Base-by-base conservation (phyloP, 2,329 filamentous ascomycete species). In the Cercospora brassicicola region DNA sequence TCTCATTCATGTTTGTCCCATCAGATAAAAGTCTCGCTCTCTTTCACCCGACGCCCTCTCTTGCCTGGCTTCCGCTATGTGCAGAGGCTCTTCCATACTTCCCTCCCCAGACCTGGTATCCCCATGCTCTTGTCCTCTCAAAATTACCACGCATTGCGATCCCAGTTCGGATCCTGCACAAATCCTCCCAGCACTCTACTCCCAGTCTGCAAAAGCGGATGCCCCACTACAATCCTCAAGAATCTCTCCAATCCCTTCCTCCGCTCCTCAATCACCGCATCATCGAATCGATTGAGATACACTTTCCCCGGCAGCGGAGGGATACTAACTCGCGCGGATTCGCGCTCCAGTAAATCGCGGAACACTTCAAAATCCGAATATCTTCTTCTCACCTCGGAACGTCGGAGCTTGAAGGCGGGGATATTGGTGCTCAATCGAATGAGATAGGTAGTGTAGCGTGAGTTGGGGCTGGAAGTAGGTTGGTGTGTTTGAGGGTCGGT, bases 361-460 rank as follows among this genome's bases (percentile, higher is more conserved):
- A 99, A 99, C 83, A 97, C 94, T 83, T 99, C 95, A 80, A 99
- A 99, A 81, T 99, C 95, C 66, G 91, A 95, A 85, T 99, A 99
- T 62, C 95, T 92, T 71, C 95, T 90, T 74, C 94, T 93, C 70
- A 99, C 95, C 74, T 89, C 88, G 72, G 90, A 93, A 79, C 80
- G 80, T 72, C 94, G 93, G 75, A 97, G 89, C 84, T 98, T 98
- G 87, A 99, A 99, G 75, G 95, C 94, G 67, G 95, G 95, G 78
- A 99, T 99, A 84, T 99, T 99, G 82, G 95, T 99, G 76, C 92
- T 90, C 84, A 95, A 97, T 76, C 96, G 87, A 78, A 99, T 97
- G 82, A 98, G 94, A 85, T 98, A 99, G 82, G 96, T 95, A 64
- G 95, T 99, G 85, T 98, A 98, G 74, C 95, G 92, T 10, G 76